Conservation (phyloP, 495 filamentous ascomycete genomes). For the Penicillium paradoxum region DNA sequence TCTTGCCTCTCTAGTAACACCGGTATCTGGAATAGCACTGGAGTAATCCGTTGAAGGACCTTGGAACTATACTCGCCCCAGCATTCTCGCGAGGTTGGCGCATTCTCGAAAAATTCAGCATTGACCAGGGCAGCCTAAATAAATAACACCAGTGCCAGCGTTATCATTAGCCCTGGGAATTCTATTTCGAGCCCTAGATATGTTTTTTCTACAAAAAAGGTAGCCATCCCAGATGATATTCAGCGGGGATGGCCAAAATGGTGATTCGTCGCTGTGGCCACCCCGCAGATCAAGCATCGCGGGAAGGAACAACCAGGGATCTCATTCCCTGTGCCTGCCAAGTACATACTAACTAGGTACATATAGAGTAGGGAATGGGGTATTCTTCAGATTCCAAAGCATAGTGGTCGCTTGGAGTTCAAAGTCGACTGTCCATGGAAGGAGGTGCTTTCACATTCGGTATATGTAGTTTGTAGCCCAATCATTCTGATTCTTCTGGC, state of each 20-base stretch:
- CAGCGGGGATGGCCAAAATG: too few species aligned
- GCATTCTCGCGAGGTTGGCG: not conserved
- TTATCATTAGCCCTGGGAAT: not conserved
- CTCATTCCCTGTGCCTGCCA: too few species aligned
- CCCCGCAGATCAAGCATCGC: not conserved
- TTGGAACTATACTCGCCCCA: not conserved
- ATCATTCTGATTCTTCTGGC: too few species aligned
- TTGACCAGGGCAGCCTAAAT: not conserved
- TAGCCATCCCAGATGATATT: not conserved
- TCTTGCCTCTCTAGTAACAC: not conserved
- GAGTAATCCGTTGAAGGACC: not conserved
- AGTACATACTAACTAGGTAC: too few species aligned
- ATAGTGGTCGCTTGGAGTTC: too few species aligned
- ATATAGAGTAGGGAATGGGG: too few species aligned
- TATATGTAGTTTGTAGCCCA: too few species aligned
- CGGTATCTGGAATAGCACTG: not conserved
- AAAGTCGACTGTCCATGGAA: too few species aligned
- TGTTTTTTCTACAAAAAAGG: not conserved
- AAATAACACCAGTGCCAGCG: not conserved
- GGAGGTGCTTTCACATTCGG: too few species aligned
- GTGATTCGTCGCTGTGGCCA: not conserved
- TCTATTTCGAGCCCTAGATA: not conserved
- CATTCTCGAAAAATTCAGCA: not conserved
- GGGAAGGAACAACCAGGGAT: too few species aligned
- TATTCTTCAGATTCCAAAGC: not conserved